A percentile compares a stretch with the other conserved stretches of the same genome.
Evolutionary conservation across 257 asterid genomes (phyloP).

Genomic region (Gentiana dahurica): DNA sequence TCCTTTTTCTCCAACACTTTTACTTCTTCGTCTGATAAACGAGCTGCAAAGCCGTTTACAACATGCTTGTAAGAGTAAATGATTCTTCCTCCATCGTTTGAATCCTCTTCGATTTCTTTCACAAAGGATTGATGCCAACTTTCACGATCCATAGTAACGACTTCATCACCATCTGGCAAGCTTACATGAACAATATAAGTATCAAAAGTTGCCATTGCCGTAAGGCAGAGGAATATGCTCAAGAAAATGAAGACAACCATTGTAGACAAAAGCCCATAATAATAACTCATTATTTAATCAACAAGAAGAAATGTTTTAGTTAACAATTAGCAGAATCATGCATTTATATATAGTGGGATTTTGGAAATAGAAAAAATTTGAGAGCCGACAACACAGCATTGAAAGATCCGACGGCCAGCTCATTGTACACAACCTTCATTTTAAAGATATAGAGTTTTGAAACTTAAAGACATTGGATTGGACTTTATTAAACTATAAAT

Average conservation of each 20-base stretch:
- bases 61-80: slow-evolving; percentile 21
- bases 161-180: slow-evolving; percentile 1
- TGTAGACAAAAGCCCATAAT: too few species aligned
- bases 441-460: too few species aligned
- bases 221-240: slow-evolving; percentile 6
- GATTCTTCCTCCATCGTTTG: slow-evolving; percentile 7
- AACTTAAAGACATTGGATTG: too few species aligned
- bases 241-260: slow-evolving; percentile 7
- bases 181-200: slow-evolving; percentile 13
- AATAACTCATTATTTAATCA: too few species aligned
- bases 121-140: slow-evolving; percentile 14
- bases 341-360: too few species aligned
- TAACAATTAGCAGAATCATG: too few species aligned
- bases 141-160: slow-evolving; percentile 6
- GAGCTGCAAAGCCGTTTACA: slow-evolving; percentile 30
- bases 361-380: too few species aligned
- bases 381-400: too few species aligned
- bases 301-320: too few species aligned
- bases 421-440: too few species aligned
- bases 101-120: neutral
- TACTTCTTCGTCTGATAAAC: slow-evolving; percentile 18
- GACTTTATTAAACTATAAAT: too few species aligned
- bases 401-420: too few species aligned
- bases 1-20: slow-evolving; percentile 16
- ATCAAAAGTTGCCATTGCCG: neutral